Conservation (phyloP, 805 yeast genomes). For the Yarrowia porcina region DNA sequence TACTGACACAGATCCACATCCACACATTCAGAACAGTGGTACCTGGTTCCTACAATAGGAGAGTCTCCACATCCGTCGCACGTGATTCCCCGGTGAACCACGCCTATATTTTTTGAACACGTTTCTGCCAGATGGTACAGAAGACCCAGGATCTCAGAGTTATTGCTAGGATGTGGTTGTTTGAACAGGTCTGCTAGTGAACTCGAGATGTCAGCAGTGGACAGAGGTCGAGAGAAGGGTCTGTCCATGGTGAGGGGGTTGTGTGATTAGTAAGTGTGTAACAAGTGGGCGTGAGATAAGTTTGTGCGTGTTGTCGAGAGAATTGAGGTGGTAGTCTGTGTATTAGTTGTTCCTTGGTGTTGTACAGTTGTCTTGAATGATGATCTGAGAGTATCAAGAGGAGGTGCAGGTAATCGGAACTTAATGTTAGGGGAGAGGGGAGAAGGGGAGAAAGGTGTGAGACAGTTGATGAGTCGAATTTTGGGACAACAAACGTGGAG, state of each 20-base stretch:
- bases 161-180: constrained; percentile 2
- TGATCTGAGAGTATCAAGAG: neutral
- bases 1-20: constrained; percentile 53
- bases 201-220: neutral
- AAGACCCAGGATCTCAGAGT: constrained; percentile 30
- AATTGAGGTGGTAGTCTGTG: neutral
- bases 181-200: neutral
- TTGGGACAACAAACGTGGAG: too few species aligned
- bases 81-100: constrained; percentile 37
- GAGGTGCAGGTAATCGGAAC: neutral
- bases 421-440: neutral
- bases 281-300: too few species aligned
- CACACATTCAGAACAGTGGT: constrained; percentile 50
- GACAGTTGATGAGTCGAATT: too few species aligned
- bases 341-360: neutral
- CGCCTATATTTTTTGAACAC: constrained; percentile 30
- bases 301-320: neutral
- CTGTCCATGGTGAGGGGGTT: neutral
- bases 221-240: neutral
- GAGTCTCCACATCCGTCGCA: constrained; percentile 35
- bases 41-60: constrained; percentile 49
- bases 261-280: neutral
- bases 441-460: too few species aligned
- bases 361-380: neutral
- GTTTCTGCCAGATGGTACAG: constrained; percentile 33